phyloP scores from a whole-genome alignment of 2,329 filamentous ascomycete genomes.

The Phialophora chinensis region DNA sequence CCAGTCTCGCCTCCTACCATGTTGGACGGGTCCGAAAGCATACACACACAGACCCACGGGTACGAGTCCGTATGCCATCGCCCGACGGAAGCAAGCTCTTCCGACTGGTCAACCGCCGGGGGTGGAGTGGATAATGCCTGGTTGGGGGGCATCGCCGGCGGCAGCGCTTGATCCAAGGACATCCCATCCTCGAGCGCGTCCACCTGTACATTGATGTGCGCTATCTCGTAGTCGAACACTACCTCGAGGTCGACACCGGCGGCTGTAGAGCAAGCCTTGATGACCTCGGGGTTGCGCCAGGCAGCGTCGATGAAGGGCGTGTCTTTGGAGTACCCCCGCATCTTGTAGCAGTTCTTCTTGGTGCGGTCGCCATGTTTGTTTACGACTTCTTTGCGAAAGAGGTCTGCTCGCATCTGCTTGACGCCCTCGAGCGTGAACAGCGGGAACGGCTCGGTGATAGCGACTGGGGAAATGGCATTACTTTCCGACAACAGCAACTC shows the following conservation, averaged over 20 bases:
- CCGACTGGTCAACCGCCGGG: constrained; percentile 15
- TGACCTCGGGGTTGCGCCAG: constrained; percentile 38
- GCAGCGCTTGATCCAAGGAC: constrained; percentile 15
- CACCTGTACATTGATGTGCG: constrained; percentile 41
- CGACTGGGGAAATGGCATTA: constrained; percentile 39
- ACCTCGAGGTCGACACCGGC: constrained; percentile 40
- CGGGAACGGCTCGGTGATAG: constrained; percentile 45
- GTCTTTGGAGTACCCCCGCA: constrained; percentile 43
- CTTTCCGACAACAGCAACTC: constrained; percentile 45
- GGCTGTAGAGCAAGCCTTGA: constrained; percentile 35
- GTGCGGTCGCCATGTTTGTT: constrained; percentile 44
- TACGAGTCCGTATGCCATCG: constrained; percentile 38
- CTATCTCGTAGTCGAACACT: constrained; percentile 40
- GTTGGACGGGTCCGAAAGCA: constrained; percentile 41
- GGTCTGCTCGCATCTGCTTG: constrained; percentile 31
- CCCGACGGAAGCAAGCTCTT: constrained; percentile 29
- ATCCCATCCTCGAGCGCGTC: constrained; percentile 38
- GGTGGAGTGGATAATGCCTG: not conserved
- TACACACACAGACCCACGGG: constrained; percentile 43
- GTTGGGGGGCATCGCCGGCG: constrained; percentile 24
- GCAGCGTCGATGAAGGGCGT: constrained; percentile 45
- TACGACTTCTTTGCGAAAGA: constrained; percentile 38
- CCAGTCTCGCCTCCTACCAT: constrained; percentile 44
- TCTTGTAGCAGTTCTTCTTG: constrained; percentile 40
- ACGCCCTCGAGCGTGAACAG: constrained; percentile 35